These are phyloP conservation scores for Umbelopsis ramanniana DNA, from an alignment of 192 early-diverging fungal species.

Conservation along the genomic window DNA sequence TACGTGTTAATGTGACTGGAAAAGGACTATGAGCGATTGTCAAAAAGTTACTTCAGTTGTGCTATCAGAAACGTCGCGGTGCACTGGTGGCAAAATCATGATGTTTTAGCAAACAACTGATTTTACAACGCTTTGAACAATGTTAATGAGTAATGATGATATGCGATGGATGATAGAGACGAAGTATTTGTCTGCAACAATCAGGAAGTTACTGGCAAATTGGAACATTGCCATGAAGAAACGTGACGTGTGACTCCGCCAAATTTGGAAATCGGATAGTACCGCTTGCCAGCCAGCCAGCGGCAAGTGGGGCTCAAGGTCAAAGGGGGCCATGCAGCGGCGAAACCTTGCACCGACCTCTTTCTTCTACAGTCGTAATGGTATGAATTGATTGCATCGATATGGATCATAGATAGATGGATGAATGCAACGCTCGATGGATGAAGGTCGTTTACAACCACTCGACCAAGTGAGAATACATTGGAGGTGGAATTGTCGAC, in stretches of 20 bases:
- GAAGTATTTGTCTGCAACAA: no score
- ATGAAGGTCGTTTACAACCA: background rate
- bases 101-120: no score
- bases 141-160: no score
- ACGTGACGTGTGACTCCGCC: background rate
- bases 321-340: background rate
- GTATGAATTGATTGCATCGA: background rate
- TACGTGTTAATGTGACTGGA: no score
- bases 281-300: background rate
- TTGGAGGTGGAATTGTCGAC: background rate
- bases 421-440: background rate
- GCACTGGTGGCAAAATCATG: no score
- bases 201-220: background rate
- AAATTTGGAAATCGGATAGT: background rate
- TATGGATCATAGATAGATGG: background rate
- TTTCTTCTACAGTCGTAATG: conserved; percentile 20
- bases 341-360: conserved; percentile 1
- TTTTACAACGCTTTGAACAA: no score
- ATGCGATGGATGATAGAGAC: no score
- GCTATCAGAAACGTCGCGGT: no score
- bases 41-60: no score
- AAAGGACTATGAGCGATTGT: no score
- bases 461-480: background rate
- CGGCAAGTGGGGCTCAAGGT: background rate
- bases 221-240: background rate